These are phyloP conservation scores for Tetraselmis striata DNA, from an alignment of 139 green algal species.

Conservation along the genomic window DNA sequence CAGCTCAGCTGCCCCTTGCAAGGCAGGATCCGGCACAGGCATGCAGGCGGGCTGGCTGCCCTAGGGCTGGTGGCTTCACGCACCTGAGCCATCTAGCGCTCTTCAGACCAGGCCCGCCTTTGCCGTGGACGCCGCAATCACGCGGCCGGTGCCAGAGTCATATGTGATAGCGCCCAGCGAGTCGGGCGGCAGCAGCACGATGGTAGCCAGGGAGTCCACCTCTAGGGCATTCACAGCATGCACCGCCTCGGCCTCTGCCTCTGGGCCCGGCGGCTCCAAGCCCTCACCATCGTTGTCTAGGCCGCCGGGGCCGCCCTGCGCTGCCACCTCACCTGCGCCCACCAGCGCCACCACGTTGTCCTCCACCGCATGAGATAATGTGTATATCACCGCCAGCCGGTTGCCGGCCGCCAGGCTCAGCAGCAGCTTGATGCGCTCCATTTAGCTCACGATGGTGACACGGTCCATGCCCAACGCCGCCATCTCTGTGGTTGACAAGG, in stretches of 20 bases:
- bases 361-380: neutral
- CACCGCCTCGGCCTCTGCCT: neutral
- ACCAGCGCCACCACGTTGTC: neutral
- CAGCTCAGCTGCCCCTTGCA: too few relatives aligned
- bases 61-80: too few relatives aligned
- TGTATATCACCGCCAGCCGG: neutral
- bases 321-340: neutral
- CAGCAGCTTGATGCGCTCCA: neutral
- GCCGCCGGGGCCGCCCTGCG: too few relatives aligned
- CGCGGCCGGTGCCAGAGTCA: neutral
- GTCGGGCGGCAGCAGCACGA: neutral
- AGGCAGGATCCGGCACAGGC: too few relatives aligned
- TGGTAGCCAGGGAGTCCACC: neutral
- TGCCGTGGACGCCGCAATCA: neutral
- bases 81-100: neutral
- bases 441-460: neutral
- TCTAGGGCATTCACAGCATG: neutral
- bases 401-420: neutral
- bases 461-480: neutral
- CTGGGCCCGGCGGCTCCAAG: neutral
- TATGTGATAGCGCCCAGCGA: neutral
- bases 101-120: neutral
- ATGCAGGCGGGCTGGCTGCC: too few relatives aligned
- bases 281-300: neutral
- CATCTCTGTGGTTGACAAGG: neutral